Conservation (phyloP, 2,329 filamentous ascomycete genomes). For the Alternaria arborescens region DNA sequence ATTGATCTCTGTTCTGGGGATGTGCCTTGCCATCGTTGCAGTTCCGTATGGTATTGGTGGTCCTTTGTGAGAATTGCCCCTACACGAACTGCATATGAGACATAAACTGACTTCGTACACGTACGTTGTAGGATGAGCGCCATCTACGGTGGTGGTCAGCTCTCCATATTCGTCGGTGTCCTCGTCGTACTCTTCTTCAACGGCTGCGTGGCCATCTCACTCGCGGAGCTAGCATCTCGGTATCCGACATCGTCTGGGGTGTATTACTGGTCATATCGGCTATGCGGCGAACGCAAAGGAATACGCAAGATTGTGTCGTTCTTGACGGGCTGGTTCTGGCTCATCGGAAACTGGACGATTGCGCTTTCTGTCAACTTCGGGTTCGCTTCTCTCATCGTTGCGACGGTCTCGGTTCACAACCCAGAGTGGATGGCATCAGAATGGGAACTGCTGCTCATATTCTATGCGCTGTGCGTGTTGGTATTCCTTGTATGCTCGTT, state of each 20-base stretch:
- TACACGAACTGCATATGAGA: too few species aligned
- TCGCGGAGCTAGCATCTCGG: constrained; percentile 17
- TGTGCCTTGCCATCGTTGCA: not conserved
- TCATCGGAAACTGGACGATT: constrained; percentile 22
- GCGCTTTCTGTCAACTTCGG: constrained; percentile 20
- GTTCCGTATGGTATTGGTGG: not conserved
- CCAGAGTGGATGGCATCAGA: too few species aligned
- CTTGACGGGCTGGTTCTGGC: constrained; percentile 18
- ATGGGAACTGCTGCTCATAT: too few species aligned
- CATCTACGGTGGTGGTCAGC: not conserved
- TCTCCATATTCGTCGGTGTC: not conserved
- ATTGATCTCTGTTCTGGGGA: not conserved
- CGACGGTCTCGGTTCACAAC: not conserved
- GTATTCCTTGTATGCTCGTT: constrained; percentile 44
- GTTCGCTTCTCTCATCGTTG: not conserved
- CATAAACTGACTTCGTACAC: too few species aligned
- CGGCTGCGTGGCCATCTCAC: constrained; percentile 15
- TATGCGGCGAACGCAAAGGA: constrained; percentile 5
- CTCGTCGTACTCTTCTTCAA: not conserved
- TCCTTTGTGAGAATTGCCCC: too few species aligned
- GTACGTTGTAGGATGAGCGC: not conserved
- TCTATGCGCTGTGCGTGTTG: too few species aligned
- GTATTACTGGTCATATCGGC: constrained; percentile 19
- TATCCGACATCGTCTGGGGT: constrained; percentile 20
- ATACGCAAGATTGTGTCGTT: constrained; percentile 15